Evolutionary conservation across 1,284 basidiomycete genomes (phyloP).

Genomic region (Leccinum glutinopallens): DNA sequence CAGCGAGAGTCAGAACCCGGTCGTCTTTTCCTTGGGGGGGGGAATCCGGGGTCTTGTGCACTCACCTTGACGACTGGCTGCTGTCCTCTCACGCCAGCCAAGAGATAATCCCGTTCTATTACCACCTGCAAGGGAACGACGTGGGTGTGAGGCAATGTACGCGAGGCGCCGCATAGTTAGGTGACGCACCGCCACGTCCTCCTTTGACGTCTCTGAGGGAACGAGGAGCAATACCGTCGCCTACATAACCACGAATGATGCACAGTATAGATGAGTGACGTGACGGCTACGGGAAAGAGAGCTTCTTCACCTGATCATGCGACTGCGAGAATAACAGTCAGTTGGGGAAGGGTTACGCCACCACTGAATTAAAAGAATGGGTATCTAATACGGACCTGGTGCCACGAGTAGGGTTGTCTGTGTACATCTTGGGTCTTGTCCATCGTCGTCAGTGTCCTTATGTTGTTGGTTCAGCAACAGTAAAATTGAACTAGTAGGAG

Average conservation of each 20-base stretch:
- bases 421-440: slow-evolving; percentile 35
- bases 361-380: neutral
- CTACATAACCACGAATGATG: slow-evolving; percentile 39
- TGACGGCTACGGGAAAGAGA: slow-evolving; percentile 4
- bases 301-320: slow-evolving; percentile 60
- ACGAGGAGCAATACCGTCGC: slow-evolving; percentile 77
- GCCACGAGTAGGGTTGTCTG: slow-evolving; percentile 62
- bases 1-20: slow-evolving; percentile 4
- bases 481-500: slow-evolving; percentile 10
- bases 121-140: slow-evolving; percentile 51
- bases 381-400: slow-evolving; percentile 47
- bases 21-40: neutral
- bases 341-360: slow-evolving; percentile 25
- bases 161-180: neutral
- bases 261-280: slow-evolving; percentile 24
- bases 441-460: slow-evolving; percentile 21
- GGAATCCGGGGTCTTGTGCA: neutral
- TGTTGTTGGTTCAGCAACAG: slow-evolving; percentile 11
- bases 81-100: slow-evolving; percentile 70
- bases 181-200: slow-evolving; percentile 63
- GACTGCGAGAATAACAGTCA: slow-evolving; percentile 43
- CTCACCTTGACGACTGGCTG: slow-evolving; percentile 70
- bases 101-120: slow-evolving; percentile 67
- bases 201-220: slow-evolving; percentile 66
- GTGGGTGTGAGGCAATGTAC: slow-evolving; percentile 12